Evolutionary conservation across 352 stramenopile species (phyloP).

Genomic region (Pythium folliculosum): DNA sequence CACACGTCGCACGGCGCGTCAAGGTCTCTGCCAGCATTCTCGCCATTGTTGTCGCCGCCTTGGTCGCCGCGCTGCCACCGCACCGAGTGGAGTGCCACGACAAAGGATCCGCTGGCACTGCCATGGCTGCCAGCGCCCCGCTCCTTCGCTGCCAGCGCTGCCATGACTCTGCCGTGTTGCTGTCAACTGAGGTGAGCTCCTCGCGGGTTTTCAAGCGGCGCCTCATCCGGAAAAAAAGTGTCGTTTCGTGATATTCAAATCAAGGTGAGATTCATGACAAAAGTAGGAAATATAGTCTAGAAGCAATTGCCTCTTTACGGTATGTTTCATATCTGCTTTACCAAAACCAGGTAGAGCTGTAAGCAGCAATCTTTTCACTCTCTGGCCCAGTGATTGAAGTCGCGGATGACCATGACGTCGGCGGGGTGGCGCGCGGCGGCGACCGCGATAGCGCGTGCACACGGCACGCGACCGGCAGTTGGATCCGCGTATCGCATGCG

Average conservation of each 20-base stretch:
- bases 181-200: neutral
- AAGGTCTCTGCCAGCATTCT: neutral
- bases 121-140: neutral
- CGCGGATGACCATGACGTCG: slow-evolving; percentile 2
- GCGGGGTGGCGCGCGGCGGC: neutral
- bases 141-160: neutral
- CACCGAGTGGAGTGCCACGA: slow-evolving; percentile 37
- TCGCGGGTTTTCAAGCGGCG: neutral
- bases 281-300: no score
- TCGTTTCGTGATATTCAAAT: slow-evolving; percentile 16
- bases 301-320: no score
- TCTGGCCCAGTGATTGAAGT: neutral
- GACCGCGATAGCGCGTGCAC: neutral
- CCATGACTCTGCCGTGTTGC: neutral
- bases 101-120: slow-evolving; percentile 28
- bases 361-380: neutral
- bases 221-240: neutral
- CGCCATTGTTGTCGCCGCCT: no score
- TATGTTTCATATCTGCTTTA: slow-evolving; percentile 2
- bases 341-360: slow-evolving; percentile 5
- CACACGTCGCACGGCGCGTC: slow-evolving; percentile 32
- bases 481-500: neutral
- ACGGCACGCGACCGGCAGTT: neutral
- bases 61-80: slow-evolving; percentile 21
- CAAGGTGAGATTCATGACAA: neutral